These are phyloP conservation scores for Penicillium oxalicum DNA, from an alignment of 2,329 filamentous ascomycete genomes.

Conservation along the genomic window DNA sequence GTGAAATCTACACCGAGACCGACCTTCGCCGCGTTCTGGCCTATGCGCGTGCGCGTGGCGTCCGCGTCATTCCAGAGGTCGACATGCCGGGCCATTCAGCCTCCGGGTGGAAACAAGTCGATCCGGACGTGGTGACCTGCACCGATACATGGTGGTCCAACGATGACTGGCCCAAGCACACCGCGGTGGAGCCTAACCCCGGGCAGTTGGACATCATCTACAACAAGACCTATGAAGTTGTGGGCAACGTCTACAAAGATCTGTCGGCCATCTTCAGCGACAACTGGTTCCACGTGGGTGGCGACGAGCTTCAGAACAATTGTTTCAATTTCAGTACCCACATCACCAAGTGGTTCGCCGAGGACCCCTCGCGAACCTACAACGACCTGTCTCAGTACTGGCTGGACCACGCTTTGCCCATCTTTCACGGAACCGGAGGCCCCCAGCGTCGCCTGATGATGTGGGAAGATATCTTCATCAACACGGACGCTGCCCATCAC, in stretches of 20 bases:
- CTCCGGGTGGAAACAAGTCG: slow-evolving; percentile 52
- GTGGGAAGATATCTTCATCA: slow-evolving; percentile 52
- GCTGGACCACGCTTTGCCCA: slow-evolving; percentile 48
- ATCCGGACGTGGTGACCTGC: slow-evolving; percentile 53
- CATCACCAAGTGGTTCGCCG: slow-evolving; percentile 47
- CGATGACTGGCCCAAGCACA: slow-evolving; percentile 50
- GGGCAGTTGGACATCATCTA: slow-evolving; percentile 53
- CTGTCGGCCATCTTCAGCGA: slow-evolving; percentile 48
- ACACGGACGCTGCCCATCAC: slow-evolving; percentile 40
- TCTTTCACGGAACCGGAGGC: slow-evolving; percentile 39
- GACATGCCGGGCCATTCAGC: slow-evolving; percentile 57
- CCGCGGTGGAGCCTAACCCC: slow-evolving; percentile 52
- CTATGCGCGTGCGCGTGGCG: slow-evolving; percentile 50
- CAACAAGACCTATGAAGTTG: slow-evolving; percentile 51
- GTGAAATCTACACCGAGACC: slow-evolving; percentile 43
- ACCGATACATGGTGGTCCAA: slow-evolving; percentile 57
- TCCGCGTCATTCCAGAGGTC: slow-evolving; percentile 57
- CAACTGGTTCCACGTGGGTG: slow-evolving; percentile 52
- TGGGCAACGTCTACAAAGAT: slow-evolving; percentile 51
- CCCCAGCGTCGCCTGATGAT: slow-evolving; percentile 49
- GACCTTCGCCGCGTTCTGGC: slow-evolving; percentile 42
- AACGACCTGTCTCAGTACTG: slow-evolving; percentile 51
- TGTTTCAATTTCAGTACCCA: slow-evolving; percentile 54
- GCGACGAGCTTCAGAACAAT: slow-evolving; percentile 49
- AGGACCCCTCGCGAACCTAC: slow-evolving; percentile 46